Evolutionary conservation across 257 asterid genomes (phyloP), one percentile per base, ranked within the genome.

Genomic region (Solanum bulbocastanum): DNA sequence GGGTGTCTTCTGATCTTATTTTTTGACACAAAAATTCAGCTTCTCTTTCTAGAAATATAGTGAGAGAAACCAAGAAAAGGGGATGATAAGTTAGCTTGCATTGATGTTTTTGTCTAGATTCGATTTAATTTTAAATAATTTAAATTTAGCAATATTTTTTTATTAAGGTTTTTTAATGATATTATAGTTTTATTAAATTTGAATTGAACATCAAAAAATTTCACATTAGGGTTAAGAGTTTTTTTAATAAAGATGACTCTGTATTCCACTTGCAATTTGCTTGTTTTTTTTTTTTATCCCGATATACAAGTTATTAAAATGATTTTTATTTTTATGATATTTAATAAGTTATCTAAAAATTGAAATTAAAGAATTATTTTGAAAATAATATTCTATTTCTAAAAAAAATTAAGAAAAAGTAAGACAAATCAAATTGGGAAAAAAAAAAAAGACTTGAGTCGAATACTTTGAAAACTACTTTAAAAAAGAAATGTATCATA

Each of bases 101-200:
- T 71, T 71, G 88, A 30, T 88, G 86, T 35, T 88, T 86, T 81
- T 52, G 90, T 37, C 35, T 52, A 62, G 91, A 87, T 88, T 88
- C 88, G 75, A 13, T 44, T 46, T 27, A 27, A 76, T 6, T 14
- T 46, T 44, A 81, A 79, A 15, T 33, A 27, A 11, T 13, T 76
- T 78, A 2, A 25, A 25, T 78, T 25, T 4, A 8, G 0, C n/a
- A n/a, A 3, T 40, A 13, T 39, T 76, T 40, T 52, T 16, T 52
- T 30, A 30, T 30, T 30, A 30, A 30, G 30, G 30, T 30, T 30
- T 30, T 30, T 30, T 30, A 30, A 30, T 30, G 30, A 30, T 30
- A 30, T 30, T 30, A 30, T 1, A 30, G 30, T 30, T 1, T 30
- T 1, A 18, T 7, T 52, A 56, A 56, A 56, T 56, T 0, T 56